Evolutionary conservation across 1,284 basidiomycete species (phyloP), one percentile per base, ranked within the genome.

Genomic region (Vanrija humicola): DNA sequence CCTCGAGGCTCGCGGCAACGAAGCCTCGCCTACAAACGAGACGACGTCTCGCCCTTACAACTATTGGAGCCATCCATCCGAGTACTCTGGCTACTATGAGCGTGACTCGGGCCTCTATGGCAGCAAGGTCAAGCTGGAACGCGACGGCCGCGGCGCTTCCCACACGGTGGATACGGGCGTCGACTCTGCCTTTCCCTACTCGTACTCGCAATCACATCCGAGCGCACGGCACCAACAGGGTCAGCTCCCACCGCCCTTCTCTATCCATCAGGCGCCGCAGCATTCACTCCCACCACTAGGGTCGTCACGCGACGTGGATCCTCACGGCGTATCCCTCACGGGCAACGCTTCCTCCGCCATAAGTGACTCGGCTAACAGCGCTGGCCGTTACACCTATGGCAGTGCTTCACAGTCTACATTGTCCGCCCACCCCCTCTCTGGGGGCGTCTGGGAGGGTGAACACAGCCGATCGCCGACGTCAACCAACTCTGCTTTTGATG

Each of bases 1-100:
- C 12, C 54, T 56, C 43, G 61, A 62, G 43, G 52, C 54, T 2
- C 57, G 57, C 0, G 56, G 49, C 25, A 50, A 34, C 43, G 52
- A 54, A 4, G 46, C 43, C 25, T n/a, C 48, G 18, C 43, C 49
- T 10, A 16, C 52, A 6, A 38, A 46, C 4, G 55, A 52, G 28
- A 19, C 59, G 15, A 29, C 52, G 26, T 39, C 52, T 2, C 51
- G 52, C 12, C 46, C 49, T 6, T 56, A 56, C 54, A 48, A 38
- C 39, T 56, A 55, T 25, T 56, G 55, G 55, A 49, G 43, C 21
- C 54, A 52, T 39, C 48, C 50, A 7, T 34, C 50, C 21, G 52
- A 61, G 14, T 59, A 59, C 26, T 44, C 50, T 6, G 46, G 43
- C 38, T 52, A 54, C 28, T 50, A 53, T 25, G 52, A 51, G n/a